Evolutionary conservation across 257 asterid species (phyloP).

Genomic region (Solanum chmielewskii): DNA sequence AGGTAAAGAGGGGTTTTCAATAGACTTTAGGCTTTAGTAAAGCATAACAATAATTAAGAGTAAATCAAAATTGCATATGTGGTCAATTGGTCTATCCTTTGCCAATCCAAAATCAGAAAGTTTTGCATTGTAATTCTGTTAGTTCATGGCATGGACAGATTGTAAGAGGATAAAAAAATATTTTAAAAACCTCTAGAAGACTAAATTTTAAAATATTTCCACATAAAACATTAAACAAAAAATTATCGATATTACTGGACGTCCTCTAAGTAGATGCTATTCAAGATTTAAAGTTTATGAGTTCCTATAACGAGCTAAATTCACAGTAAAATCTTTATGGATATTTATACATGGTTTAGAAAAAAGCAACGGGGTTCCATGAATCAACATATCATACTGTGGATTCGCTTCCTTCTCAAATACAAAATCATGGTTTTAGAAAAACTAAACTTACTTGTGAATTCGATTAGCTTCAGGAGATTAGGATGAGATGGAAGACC

Average conservation of each 20-base stretch:
- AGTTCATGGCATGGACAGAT: not conserved
- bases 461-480: constrained; percentile 30
- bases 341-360: not conserved
- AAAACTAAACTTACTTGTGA: constrained; percentile 20
- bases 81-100: not conserved
- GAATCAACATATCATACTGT: not conserved
- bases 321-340: not conserved
- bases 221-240: constrained; percentile 20
- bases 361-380: not conserved
- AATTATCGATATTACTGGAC: not conserved
- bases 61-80: not conserved
- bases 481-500: constrained; percentile 26
- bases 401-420: not conserved
- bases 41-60: not conserved
- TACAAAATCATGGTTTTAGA: not conserved
- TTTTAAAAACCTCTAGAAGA: not conserved
- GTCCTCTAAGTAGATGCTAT: not conserved
- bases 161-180: not conserved
- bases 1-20: not conserved
- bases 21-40: not conserved
- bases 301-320: not conserved
- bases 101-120: constrained; percentile 37
- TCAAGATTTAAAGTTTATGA: not conserved
- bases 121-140: constrained; percentile 30
- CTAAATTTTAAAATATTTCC: constrained; percentile 9